Evolutionary conservation across 176 grass and related monocot genomes (phyloP).

Genomic region (Lolium perenne): DNA sequence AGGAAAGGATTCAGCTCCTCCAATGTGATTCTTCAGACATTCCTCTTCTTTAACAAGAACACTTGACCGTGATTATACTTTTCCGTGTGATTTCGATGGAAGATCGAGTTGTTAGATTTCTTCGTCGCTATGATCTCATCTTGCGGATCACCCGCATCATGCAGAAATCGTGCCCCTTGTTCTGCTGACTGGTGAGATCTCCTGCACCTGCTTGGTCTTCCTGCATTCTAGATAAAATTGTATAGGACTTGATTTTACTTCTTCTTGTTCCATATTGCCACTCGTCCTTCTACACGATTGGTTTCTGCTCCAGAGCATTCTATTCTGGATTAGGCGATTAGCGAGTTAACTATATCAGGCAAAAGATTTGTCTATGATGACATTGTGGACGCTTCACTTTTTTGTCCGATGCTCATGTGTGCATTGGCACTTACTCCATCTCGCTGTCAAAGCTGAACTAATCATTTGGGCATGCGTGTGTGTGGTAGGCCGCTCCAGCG

Average conservation of each 20-base stretch:
- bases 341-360: constrained; percentile 26
- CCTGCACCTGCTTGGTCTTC: constrained; percentile 41
- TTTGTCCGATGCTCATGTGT: not conserved
- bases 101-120: constrained; percentile 34
- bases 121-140: constrained; percentile 26
- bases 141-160: constrained; percentile 2
- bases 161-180: constrained; percentile 7
- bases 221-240: constrained; percentile 32
- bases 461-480: constrained; percentile 35
- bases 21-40: constrained; percentile 39
- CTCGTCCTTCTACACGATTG: constrained; percentile 32
- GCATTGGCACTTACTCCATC: constrained; percentile 2
- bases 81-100: constrained; percentile 38
- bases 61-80: constrained; percentile 30
- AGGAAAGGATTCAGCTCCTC: constrained; percentile 61
- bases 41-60: constrained; percentile 44
- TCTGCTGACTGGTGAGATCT: constrained; percentile 42
- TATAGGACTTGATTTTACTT: constrained; percentile 29
- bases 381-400: not conserved
- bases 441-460: constrained; percentile 17
- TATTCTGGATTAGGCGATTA: constrained; percentile 31
- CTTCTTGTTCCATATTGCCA: constrained; percentile 29
- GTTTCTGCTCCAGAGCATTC: constrained; percentile 37
- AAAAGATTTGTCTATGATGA: constrained; percentile 18
- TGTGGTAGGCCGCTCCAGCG: constrained; percentile 14